Conservation (phyloP, 345 rosid species). For the Sapria himalayana region DNA sequence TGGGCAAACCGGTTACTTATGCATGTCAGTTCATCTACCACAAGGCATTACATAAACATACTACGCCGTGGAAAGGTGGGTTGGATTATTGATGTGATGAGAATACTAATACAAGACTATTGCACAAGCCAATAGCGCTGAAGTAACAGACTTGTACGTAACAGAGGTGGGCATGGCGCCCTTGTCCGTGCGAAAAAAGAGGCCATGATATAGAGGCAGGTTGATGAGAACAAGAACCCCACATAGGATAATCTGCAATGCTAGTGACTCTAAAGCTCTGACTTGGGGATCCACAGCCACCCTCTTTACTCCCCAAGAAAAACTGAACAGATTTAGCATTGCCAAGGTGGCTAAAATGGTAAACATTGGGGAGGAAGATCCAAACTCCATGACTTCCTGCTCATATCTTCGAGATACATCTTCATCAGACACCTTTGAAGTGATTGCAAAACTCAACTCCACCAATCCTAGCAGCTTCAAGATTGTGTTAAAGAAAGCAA, state of each 20-base stretch:
- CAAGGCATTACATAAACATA: too few relatives aligned
- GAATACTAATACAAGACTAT: too few relatives aligned
- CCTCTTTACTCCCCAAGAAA: conserved; percentile 11
- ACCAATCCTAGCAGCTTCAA: conserved; percentile 24
- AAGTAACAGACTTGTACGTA: conserved; percentile 19
- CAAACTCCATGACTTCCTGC: conserved; percentile 53
- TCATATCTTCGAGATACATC: conserved; percentile 26
- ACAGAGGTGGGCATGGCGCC: conserved; percentile 40
- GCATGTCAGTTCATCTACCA: too few relatives aligned
- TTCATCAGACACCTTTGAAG: conserved; percentile 42
- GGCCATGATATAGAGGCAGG: conserved; percentile 41
- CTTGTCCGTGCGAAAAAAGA: conserved; percentile 33
- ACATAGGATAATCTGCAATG: conserved; percentile 28
- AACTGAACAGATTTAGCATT: conserved; percentile 29
- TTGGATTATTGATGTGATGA: too few relatives aligned
- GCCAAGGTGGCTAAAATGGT: conserved; percentile 37
- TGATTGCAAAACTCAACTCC: conserved; percentile 29
- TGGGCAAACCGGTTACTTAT: too few relatives aligned
- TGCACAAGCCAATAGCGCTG: conserved; percentile 23
- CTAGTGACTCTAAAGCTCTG: conserved; percentile 10
- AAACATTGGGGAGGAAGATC: conserved; percentile 46
- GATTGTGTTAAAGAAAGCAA: conserved; percentile 31
- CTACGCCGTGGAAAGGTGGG: too few relatives aligned
- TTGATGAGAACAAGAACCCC: conserved; percentile 28
- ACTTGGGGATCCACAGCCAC: neutral